phyloP scores from a whole-genome alignment of 2,329 filamentous ascomycete species.

The Aspergillus pseudoterreus region DNA sequence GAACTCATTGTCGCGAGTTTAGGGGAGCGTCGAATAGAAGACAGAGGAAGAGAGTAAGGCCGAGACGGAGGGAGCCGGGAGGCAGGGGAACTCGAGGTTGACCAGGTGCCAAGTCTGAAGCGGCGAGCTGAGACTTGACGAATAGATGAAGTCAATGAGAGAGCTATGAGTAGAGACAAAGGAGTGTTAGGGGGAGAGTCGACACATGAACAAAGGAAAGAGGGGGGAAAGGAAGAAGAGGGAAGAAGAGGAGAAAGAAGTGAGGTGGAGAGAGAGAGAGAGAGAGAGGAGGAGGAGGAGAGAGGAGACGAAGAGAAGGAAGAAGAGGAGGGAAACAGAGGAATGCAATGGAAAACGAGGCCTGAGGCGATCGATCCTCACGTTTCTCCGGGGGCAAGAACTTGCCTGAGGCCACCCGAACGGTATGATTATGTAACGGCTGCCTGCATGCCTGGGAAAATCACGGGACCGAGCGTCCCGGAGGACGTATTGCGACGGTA shows the following conservation, averaged over 20 bases:
- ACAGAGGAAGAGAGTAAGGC: constrained; percentile 13
- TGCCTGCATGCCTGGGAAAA: constrained; percentile 10
- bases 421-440: neutral
- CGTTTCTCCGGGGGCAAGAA: constrained; percentile 21
- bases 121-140: constrained; percentile 29
- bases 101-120: constrained; percentile 25
- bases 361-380: constrained; percentile 22
- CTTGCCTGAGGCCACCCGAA: constrained; percentile 19
- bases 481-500: constrained; percentile 2
- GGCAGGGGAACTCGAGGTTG: constrained; percentile 11
- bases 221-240: constrained; percentile 9
- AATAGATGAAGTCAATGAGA: constrained; percentile 29
- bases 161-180: constrained; percentile 9
- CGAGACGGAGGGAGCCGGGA: constrained; percentile 5
- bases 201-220: constrained; percentile 13
- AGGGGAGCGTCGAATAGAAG: constrained; percentile 12
- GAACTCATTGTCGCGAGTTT: constrained; percentile 50
- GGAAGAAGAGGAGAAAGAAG: constrained; percentile 14
- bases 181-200: constrained; percentile 7
- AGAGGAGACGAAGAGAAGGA: constrained; percentile 9
- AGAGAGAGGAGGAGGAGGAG: constrained; percentile 17
- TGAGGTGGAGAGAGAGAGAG: constrained; percentile 9
- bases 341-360: constrained; percentile 40
- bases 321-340: constrained; percentile 27
- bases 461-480: constrained; percentile 5